These are phyloP conservation scores for Trichoderma polysporum DNA, from an alignment of 2,329 filamentous ascomycete species.

Conservation along the genomic window DNA sequence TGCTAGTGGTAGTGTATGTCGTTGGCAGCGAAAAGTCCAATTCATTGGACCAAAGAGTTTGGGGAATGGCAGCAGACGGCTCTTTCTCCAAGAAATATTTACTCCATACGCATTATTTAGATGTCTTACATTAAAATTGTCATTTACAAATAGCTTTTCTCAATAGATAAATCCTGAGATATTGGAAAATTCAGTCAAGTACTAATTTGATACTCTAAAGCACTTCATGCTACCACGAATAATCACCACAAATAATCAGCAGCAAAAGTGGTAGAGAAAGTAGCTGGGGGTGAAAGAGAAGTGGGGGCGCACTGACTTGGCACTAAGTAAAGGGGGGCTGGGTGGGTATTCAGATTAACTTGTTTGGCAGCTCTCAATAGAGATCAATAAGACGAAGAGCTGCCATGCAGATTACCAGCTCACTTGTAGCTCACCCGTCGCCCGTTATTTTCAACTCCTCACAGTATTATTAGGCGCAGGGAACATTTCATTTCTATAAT, in stretches of 20 bases:
- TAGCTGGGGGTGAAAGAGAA: too few relatives aligned
- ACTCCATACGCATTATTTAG: too few relatives aligned
- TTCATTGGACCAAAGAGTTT: neutral
- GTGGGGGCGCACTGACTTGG: neutral
- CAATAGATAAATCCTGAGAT: too few relatives aligned
- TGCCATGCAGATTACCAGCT: neutral
- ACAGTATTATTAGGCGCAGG: neutral
- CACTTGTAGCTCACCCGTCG: neutral
- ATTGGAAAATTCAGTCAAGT: too few relatives aligned
- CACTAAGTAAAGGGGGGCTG: constrained; percentile 1
- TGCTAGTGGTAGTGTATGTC: neutral
- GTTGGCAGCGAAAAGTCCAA: neutral
- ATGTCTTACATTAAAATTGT: too few relatives aligned
- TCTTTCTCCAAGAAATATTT: too few relatives aligned
- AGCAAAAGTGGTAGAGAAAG: neutral
- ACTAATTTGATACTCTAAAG: too few relatives aligned
- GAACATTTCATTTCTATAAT: neutral
- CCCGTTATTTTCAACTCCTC: neutral
- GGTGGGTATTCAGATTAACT: neutral
- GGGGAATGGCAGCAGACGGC: neutral
- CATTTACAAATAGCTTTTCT: too few relatives aligned
- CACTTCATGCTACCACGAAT: too few relatives aligned
- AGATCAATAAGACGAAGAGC: neutral
- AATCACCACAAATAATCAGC: too few relatives aligned
- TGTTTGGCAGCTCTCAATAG: neutral